Conservation (phyloP, 1,284 basidiomycete species). For the Ganoderma multipileum region DNA sequence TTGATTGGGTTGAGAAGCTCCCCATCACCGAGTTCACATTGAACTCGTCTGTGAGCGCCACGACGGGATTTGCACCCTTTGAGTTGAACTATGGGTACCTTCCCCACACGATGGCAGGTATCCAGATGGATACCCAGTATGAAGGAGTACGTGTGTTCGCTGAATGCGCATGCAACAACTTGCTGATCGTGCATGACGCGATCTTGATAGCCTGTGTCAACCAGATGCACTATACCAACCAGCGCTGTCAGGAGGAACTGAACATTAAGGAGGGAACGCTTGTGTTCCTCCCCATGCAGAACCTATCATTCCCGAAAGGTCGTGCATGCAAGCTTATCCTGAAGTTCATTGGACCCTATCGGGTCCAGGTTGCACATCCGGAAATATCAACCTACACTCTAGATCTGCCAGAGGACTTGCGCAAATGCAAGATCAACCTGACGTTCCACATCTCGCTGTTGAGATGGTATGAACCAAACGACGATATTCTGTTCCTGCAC, state of each 20-base stretch:
- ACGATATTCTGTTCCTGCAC: conserved; percentile 34
- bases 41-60: conserved; percentile 39
- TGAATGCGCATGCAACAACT: conserved; percentile 21
- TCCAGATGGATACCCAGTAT: conserved; percentile 22
- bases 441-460: conserved; percentile 38
- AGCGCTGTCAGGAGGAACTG: conserved; percentile 23
- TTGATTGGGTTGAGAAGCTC: conserved; percentile 42
- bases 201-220: conserved; percentile 35
- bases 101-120: conserved; percentile 33
- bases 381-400: conserved; percentile 35
- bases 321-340: conserved; percentile 41
- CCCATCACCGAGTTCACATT: conserved; percentile 45
- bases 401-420: conserved; percentile 36
- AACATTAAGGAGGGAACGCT: conserved; percentile 31
- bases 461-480: conserved; percentile 31
- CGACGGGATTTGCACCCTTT: conserved; percentile 46
- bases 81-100: conserved; percentile 44
- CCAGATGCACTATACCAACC: conserved; percentile 39
- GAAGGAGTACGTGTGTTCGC: conserved; percentile 35
- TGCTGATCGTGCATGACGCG: conserved; percentile 36
- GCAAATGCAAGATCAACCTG: conserved; percentile 31
- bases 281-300: conserved; percentile 44
- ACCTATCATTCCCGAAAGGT: conserved; percentile 43
- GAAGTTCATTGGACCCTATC: conserved; percentile 43
- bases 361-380: conserved; percentile 24